A percentile compares a stretch with the other conserved stretches of the same genome.
These are phyloP conservation scores for Mycena leptocephala DNA, from an alignment of 768 basidiomycete species.

Conservation along the genomic window DNA sequence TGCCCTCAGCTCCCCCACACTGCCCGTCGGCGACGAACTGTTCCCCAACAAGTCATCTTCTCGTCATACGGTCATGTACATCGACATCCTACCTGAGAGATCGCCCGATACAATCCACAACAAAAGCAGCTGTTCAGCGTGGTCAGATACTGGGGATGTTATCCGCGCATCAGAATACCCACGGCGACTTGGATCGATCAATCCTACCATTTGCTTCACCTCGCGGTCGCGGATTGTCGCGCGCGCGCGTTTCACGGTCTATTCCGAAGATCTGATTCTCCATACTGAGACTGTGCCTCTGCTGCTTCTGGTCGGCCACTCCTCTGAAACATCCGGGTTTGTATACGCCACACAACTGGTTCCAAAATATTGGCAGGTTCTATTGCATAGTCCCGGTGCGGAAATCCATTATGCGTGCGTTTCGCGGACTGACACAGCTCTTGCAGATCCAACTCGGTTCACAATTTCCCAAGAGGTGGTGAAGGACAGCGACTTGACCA, in stretches of 20 bases:
- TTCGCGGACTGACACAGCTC: not conserved
- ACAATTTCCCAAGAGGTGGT: constrained; percentile 78
- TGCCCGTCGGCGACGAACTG: constrained; percentile 30
- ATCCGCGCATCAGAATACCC: constrained; percentile 60
- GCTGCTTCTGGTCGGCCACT: constrained; percentile 39
- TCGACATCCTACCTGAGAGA: constrained; percentile 60
- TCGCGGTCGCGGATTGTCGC: constrained; percentile 66
- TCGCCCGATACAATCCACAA: constrained; percentile 17
- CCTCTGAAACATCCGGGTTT: constrained; percentile 46
- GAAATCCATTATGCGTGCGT: constrained; percentile 24
- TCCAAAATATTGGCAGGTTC: constrained; percentile 76
- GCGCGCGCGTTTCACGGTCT: constrained; percentile 71
- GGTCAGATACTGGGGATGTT: constrained; percentile 41
- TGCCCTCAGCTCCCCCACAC: constrained; percentile 18
- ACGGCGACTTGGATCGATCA: constrained; percentile 72
- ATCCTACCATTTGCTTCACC: constrained; percentile 78
- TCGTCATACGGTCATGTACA: constrained; percentile 59
- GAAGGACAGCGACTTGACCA: constrained; percentile 49
- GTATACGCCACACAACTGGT: constrained; percentile 75
- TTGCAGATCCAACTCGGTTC: constrained; percentile 75
- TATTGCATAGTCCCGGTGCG: constrained; percentile 70
- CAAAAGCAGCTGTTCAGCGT: constrained; percentile 18
- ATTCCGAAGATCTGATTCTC: constrained; percentile 61
- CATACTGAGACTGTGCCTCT: constrained; percentile 68
- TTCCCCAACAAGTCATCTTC: constrained; percentile 13